Base-by-base conservation (phyloP, 139 green algal species). In the Ostreobium quekettii region DNA sequence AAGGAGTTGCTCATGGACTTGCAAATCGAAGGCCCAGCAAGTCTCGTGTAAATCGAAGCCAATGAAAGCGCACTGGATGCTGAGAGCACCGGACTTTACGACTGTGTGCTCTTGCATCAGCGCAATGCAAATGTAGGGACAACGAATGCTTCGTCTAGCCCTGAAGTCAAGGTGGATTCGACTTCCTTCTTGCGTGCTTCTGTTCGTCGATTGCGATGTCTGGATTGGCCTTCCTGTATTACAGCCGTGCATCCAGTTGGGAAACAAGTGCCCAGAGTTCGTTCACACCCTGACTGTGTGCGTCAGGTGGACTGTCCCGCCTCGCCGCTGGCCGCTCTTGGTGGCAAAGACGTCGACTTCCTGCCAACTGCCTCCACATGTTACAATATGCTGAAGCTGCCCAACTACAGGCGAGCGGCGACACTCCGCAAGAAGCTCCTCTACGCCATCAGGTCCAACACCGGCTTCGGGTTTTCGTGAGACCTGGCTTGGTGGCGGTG, bases 381-480 rank as follows among this genome's bases (percentile, higher is more conserved):
- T 74, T 85, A 74, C 75, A 91, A 91, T 74, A 86, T 83, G 57
- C 76, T 94, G n/a, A 92, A 91, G 81, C 78, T 90, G 38, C 86
- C 86, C 32, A 90, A 90, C 72, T 90, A 88, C 75, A 67, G 82
- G 30, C 75, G 84, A 0, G 67, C 72, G 1, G 37, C 72, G 3
- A 89, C 80, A 3, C 39, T 98, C 47, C 72, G 77, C 35, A 72
- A 88, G 35, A 97, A 97, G 80, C 78, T 99, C 53, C 60, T 97
- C 35, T 95, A 97, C 58, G 85, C 90, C 31, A 92, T 97, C 47
- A 74, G 28, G 0, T 71, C 73, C 1, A 83, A 82, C 0, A 83
- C 86, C 1, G 92, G 92, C 31, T 98, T 98, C 78, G 92, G 97
- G 56, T 80, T 97, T 28, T 90, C 79, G 3, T 96, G 70, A 82